phyloP scores from a whole-genome alignment of 805 yeast genomes.

The Nematodospora valgi region DNA sequence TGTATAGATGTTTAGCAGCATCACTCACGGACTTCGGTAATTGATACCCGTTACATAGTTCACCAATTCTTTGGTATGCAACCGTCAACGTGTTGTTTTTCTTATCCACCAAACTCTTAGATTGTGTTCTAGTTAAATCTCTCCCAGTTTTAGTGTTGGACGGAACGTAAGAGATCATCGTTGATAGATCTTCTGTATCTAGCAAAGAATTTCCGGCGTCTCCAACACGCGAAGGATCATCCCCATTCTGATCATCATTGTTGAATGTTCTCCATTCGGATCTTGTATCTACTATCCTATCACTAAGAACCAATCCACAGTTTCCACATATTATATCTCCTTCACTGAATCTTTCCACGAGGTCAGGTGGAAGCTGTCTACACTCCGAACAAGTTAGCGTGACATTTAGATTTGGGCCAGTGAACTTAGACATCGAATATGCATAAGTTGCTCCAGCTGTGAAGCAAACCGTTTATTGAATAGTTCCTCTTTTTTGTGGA shows the following conservation, averaged over 20 bases:
- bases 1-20: slow-evolving; percentile 94
- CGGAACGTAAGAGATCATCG: slow-evolving; percentile 83
- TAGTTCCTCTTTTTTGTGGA: no score
- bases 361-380: slow-evolving; percentile 89
- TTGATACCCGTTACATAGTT: slow-evolving; percentile 94
- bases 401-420: slow-evolving; percentile 71
- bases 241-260: slow-evolving; percentile 96
- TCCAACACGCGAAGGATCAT: slow-evolving; percentile 98
- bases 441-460: no score
- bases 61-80: slow-evolving; percentile 85
- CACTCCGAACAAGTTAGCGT: slow-evolving; percentile 94
- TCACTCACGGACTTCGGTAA: slow-evolving; percentile 92
- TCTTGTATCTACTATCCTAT: slow-evolving; percentile 87
- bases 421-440: no score
- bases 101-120: slow-evolving; percentile 76
- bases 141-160: slow-evolving; percentile 55
- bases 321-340: slow-evolving; percentile 97
- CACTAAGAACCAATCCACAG: slow-evolving; percentile 91
- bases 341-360: slow-evolving; percentile 90
- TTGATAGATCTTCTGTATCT: slow-evolving; percentile 86
- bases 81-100: slow-evolving; percentile 82
- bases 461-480: no score
- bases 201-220: slow-evolving; percentile 92
- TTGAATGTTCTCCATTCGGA: slow-evolving; percentile 98
- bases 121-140: slow-evolving; percentile 85